Evolutionary conservation across 495 filamentous ascomycete species (phyloP), one percentile per base, ranked within the genome.

Genomic region (Parathielavia hyrcaniae): DNA sequence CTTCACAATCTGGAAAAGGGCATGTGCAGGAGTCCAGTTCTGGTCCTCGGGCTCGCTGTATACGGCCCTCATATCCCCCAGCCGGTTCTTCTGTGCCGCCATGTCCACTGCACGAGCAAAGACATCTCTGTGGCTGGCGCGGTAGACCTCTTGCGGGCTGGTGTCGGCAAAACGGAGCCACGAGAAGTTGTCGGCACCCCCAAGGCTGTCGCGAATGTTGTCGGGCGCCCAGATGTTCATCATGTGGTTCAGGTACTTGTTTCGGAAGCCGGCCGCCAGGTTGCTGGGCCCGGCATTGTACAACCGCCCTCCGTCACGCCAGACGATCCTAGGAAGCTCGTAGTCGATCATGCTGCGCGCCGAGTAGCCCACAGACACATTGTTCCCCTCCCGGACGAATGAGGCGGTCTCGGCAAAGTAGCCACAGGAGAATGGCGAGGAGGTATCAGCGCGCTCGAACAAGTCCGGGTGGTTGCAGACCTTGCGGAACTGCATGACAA

Each of bases 401-500:
- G 90, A 95, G 13, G 87, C 91, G 11, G 91, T 96, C 71, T 97
- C 95, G 17, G 91, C 95, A 69, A 90, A 97, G 70, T 86, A 79
- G 9, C 83, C 85, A 57, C 86, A 79, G 1, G 89, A 89, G 66
- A 91, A 86, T 0, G 92, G 91, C 16, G 91, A 96, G 19, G 82
- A 83, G 19, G 87, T 95, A 57, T 97, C 93, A 16, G 92, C 91
- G 44, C 95, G 84, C 70, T 99, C 91, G 59, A 97, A 97, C 20
- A 98, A 76, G 74, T 98, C 93, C 3, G 93, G 93, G 70, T 98
- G 93, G 66, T 98, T 98, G 77, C 93, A 98, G 52, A 98, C 95
- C 76, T 98, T 98, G 55, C 93, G 85, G 82, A 98, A 98, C 73
- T 98, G 95, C 93, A 98, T 98, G 55, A 98, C 93, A 60, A 98